phyloP scores from a whole-genome alignment of 148 eudicot genomes.

The Tetragonia tetragonoides region DNA sequence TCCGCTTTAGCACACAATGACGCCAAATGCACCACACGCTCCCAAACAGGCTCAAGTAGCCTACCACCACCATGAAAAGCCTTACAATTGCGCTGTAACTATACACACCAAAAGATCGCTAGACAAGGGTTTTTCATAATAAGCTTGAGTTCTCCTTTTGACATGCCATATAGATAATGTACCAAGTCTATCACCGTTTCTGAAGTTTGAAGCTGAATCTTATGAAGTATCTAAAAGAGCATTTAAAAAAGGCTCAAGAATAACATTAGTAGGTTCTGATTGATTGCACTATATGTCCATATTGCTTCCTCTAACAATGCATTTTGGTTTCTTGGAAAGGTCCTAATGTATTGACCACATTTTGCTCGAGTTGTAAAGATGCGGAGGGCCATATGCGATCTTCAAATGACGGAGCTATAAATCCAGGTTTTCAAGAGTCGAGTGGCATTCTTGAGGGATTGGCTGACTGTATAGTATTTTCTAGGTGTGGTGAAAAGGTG shows the following conservation, averaged over 20 bases:
- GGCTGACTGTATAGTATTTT: conserved; percentile 56
- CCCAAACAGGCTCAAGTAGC: too few species aligned
- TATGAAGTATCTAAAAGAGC: background rate
- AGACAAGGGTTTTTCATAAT: background rate
- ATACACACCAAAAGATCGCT: too few species aligned
- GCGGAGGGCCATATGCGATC: conserved; percentile 30
- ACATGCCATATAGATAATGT: background rate
- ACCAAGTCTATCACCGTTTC: background rate
- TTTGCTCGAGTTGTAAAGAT: conserved; percentile 49
- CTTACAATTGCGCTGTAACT: too few species aligned
- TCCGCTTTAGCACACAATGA: too few species aligned
- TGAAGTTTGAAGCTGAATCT: background rate
- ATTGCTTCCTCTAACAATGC: conserved; percentile 14
- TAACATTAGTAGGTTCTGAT: background rate
- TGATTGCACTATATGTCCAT: background rate
- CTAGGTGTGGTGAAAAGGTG: conserved; percentile 54
- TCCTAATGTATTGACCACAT: conserved; percentile 59
- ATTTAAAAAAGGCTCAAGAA: background rate
- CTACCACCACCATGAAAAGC: too few species aligned
- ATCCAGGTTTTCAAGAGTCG: conserved; percentile 33
- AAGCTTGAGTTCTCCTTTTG: background rate
- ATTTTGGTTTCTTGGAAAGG: conserved; percentile 41
- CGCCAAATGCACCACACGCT: too few species aligned
- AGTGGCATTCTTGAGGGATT: conserved; percentile 58
- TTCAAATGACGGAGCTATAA: conserved; percentile 25